Conservation (phyloP, 768 basidiomycete genomes). For the Mycena capillaripes region DNA sequence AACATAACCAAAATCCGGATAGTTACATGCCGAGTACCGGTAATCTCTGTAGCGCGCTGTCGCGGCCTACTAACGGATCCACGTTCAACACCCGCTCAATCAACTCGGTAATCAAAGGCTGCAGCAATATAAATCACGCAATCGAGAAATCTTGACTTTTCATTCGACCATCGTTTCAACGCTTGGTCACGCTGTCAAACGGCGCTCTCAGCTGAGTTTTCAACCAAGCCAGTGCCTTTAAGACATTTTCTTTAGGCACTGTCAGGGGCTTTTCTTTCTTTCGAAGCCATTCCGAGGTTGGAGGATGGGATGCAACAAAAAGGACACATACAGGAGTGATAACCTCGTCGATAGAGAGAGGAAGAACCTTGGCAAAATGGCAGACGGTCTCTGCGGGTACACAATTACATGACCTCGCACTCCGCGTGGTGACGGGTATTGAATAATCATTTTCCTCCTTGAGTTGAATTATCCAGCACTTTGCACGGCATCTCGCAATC, state of each 20-base stretch:
- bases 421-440: constrained; percentile 30
- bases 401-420: constrained; percentile 5
- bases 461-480: constrained; percentile 15
- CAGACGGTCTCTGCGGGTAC: constrained; percentile 9
- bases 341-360: constrained; percentile 12
- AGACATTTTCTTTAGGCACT: neutral
- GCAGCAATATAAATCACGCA: no score
- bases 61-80: no score
- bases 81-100: no score
- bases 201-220: no score
- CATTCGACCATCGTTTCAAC: no score
- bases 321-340: constrained; percentile 5
- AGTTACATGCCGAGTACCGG: no score
- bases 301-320: constrained; percentile 7
- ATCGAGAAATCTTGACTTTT: no score
- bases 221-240: constrained; percentile 11
- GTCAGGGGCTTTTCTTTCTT: constrained; percentile 3
- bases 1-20: no score
- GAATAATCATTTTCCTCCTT: constrained; percentile 8
- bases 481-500: constrained; percentile 32
- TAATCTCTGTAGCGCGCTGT: no score
- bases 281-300: constrained; percentile 3
- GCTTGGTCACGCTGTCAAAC: no score
- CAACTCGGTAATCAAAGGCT: no score
- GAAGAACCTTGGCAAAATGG: neutral